Conservation (phyloP, 768 basidiomycete species). For the Suillus lakei region DNA sequence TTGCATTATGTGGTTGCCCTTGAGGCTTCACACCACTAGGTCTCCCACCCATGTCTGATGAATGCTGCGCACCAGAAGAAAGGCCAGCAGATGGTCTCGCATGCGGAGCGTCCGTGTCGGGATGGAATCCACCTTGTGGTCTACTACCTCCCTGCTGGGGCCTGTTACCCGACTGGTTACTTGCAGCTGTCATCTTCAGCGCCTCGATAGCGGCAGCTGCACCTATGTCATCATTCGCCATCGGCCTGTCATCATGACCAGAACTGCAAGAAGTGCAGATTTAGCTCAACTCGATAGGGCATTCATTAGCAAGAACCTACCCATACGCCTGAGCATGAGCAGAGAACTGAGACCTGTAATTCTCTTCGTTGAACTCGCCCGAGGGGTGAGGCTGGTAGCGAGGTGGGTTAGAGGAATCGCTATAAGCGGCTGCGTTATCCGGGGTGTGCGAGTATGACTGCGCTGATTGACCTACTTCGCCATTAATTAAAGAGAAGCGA, state of each 20-base stretch:
- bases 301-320: slow-evolving; percentile 18
- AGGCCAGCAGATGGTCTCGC: slow-evolving; percentile 15
- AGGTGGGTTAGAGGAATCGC: slow-evolving; percentile 18
- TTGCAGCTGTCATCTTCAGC: slow-evolving; percentile 29
- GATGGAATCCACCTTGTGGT: slow-evolving; percentile 7
- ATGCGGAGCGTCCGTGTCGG: not conserved
- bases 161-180: slow-evolving; percentile 1
- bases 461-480: slow-evolving; percentile 15
- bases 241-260: slow-evolving; percentile 20
- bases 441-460: slow-evolving; percentile 26
- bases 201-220: slow-evolving; percentile 37
- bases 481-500: not conserved
- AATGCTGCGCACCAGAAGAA: slow-evolving; percentile 17
- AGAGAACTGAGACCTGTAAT: slow-evolving; percentile 24
- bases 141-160: slow-evolving; percentile 6
- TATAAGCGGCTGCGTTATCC: slow-evolving; percentile 21
- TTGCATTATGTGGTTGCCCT: not conserved
- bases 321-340: slow-evolving; percentile 38
- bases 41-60: not conserved
- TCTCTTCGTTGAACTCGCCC: slow-evolving; percentile 12
- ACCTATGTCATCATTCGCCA: slow-evolving; percentile 31
- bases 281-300: not conserved
- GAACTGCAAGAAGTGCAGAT: not conserved
- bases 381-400: slow-evolving; percentile 7
- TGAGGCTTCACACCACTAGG: slow-evolving; percentile 11